phyloP scores from a whole-genome alignment of 225 moss, liverwort and hornwort genomes.

The Rhytidiadelphus loreus region DNA sequence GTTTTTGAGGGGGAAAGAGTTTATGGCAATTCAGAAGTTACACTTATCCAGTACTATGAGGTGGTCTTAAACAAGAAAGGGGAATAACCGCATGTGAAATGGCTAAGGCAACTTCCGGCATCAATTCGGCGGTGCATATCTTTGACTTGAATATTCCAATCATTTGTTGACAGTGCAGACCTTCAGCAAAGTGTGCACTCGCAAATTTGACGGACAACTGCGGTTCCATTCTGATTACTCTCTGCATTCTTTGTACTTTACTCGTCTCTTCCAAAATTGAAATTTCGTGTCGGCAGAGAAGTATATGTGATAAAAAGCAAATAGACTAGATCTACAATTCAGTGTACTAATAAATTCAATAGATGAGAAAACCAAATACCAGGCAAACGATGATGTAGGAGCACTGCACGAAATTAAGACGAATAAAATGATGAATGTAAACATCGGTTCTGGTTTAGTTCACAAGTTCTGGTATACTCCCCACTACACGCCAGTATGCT shows the following conservation, averaged over 20 bases:
- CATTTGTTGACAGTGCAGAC: fast-evolving
- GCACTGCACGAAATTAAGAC: not conserved
- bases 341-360: fast-evolving
- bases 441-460: not conserved
- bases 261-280: not conserved
- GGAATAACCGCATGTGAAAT: too few species aligned
- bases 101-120: too few species aligned
- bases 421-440: too few species aligned
- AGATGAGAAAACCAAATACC: fast-evolving
- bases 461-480: not conserved
- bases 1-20: too few species aligned
- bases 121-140: not conserved
- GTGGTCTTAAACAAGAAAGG: too few species aligned
- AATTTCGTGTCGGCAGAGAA: fast-evolving
- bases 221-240: fast-evolving
- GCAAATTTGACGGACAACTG: too few species aligned
- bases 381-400: not conserved
- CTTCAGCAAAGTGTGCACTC: fast-evolving
- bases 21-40: too few species aligned
- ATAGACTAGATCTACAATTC: fast-evolving
- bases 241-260: fast-evolving
- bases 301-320: fast-evolving
- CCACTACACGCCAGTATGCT: not conserved
- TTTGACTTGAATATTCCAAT: fast-evolving
- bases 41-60: too few species aligned